Base-by-base conservation (phyloP, 2,329 filamentous ascomycete genomes). In the Colletotrichum gigasporum region DNA sequence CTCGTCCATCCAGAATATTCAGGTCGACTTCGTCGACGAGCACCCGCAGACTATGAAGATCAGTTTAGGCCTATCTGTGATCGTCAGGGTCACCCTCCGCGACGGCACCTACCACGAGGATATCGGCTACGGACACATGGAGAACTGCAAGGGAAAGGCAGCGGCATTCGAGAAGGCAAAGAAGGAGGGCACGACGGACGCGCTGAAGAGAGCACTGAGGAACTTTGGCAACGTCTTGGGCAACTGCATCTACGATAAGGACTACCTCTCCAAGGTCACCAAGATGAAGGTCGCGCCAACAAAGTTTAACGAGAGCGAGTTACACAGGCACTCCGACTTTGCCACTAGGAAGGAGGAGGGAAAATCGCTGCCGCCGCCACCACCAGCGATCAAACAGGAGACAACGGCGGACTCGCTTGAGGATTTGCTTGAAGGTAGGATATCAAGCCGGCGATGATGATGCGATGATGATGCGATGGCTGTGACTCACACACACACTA, bases 21-120 rank as follows among this genome's bases (percentile, higher is more conserved):
- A 97, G 74, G 92, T 98, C 64, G 96, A 99, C 77, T 98, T 96
- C 77, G 93, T 96, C 65, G 95, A 98, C 73, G 94, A 97, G 78
- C 90, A 91, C 71, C 86, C 89, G 14, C 86, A 90, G 71, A 94
- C 89, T 8, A 86, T 90, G 65, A 95, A 90, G 75, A 89, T 97
- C 70, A 94, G 87, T 67, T 83, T 98, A 34, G 96, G 96, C 0
- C 77, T 99, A 35, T 96, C 93, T 1, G 94, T 97, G 54, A 93
- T 97, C 66, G 90, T 98, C 62, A 88, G 96, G 62, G 91, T 99
- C 32, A 97, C 94, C 2, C 80, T 99, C 56, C 91, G 90, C 67
- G 95, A 98, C 78, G 96, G 96, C 47, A 96, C 95, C n/a, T 98
- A 89, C 74, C 96, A 98, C 75, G 96, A 99, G 85, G 96, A 99